phyloP scores from a whole-genome alignment of 2,329 filamentous ascomycete species.

The Tolypocladium nubicola region DNA sequence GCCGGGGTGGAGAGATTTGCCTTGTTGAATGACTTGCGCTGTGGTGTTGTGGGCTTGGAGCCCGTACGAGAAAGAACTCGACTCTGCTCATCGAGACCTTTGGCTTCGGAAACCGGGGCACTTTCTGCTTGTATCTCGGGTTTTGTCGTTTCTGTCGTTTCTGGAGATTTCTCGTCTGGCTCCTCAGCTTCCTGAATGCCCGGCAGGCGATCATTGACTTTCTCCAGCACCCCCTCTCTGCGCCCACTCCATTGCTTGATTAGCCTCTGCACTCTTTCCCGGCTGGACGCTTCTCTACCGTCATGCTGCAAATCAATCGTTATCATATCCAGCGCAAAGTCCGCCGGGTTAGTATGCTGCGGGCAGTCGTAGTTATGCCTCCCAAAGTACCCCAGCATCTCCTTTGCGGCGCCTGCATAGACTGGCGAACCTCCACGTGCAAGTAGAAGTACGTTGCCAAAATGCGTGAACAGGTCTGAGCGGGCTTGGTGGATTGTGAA shows the following conservation, averaged over 20 bases:
- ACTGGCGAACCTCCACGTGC: constrained; percentile 59
- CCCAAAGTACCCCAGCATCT: constrained; percentile 57
- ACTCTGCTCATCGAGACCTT: background rate
- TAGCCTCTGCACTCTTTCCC: constrained; percentile 49
- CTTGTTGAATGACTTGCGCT: constrained; percentile 32
- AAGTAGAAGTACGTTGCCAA: constrained; percentile 61
- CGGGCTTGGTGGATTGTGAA: constrained; percentile 72
- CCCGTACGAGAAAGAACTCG: background rate
- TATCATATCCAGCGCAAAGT: constrained; percentile 68
- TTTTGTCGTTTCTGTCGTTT: constrained; percentile 5
- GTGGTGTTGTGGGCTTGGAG: constrained; percentile 6
- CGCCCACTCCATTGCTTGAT: constrained; percentile 44
- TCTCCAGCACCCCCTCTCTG: constrained; percentile 5
- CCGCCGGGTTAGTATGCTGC: constrained; percentile 61
- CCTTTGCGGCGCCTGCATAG: constrained; percentile 51
- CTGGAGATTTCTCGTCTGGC: constrained; percentile 5
- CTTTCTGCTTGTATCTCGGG: constrained; percentile 1
- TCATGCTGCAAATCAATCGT: constrained; percentile 64
- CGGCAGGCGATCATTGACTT: constrained; percentile 9
- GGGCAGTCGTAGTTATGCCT: constrained; percentile 54
- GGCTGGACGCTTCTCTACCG: constrained; percentile 48
- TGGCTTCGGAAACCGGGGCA: background rate
- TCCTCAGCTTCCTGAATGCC: constrained; percentile 19
- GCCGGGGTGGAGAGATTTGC: constrained; percentile 52
- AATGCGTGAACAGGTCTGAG: constrained; percentile 60